Percentiles rank a stretch among this genome's conserved stretches.
Conservation (phyloP, 208 protist genomes). For the Phytomonas sp. region DNA sequence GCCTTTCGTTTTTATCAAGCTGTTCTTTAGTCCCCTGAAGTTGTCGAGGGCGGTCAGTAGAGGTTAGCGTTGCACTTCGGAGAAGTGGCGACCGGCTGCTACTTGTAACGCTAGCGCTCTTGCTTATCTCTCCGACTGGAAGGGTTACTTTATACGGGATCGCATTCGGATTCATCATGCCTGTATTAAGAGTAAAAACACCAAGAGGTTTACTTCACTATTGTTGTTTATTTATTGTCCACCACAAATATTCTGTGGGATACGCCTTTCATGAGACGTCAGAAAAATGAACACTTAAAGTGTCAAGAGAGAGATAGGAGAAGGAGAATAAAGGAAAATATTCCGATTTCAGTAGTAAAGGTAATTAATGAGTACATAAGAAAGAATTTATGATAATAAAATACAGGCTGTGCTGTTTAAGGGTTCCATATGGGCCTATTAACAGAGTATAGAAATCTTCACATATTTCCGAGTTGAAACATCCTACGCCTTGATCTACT, state of each 20-base stretch:
- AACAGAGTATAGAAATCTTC: background rate
- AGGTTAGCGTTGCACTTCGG: background rate
- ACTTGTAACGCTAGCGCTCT: background rate
- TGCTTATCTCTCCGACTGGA: background rate
- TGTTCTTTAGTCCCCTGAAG: background rate
- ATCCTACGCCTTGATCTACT: background rate
- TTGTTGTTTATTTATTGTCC: background rate
- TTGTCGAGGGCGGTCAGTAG: background rate
- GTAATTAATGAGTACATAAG: background rate
- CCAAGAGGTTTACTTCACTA: background rate
- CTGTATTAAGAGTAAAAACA: background rate
- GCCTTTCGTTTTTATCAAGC: background rate
- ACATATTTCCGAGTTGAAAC: background rate
- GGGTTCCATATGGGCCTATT: background rate
- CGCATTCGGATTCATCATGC: background rate
- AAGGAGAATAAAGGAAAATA: background rate
- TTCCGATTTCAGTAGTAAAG: background rate
- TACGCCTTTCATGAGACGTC: background rate
- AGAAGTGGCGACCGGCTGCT: background rate
- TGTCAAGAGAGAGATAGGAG: background rate
- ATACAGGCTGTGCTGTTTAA: background rate
- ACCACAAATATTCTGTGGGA: background rate
- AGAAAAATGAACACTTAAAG: background rate
- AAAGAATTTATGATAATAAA: background rate
- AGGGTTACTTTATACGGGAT: background rate